phyloP scores from a whole-genome alignment of 441 rosid genomes.

The Euphorbia celastroides region DNA sequence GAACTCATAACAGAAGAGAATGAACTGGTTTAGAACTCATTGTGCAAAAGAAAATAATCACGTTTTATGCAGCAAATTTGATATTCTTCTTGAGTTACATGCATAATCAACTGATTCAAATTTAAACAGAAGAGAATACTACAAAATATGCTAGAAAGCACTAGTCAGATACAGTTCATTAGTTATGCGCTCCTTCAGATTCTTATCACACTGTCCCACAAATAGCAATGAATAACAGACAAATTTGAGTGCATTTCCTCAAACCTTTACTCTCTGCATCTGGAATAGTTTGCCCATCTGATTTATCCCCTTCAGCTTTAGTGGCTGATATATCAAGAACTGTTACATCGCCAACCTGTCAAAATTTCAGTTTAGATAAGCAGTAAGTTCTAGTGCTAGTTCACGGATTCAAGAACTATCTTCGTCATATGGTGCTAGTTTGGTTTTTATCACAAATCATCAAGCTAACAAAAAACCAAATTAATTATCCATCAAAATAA shows the following conservation, averaged over 20 bases:
- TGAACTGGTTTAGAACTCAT: neutral
- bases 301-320: conserved; percentile 49
- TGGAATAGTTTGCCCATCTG: conserved; percentile 59
- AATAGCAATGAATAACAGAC: neutral
- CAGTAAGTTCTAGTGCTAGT: neutral
- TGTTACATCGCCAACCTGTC: conserved; percentile 78
- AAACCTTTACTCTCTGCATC: conserved; percentile 90
- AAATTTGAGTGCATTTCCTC: conserved; percentile 17
- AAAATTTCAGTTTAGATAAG: conserved; percentile 16
- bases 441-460: neutral
- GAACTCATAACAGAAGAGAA: neutral
- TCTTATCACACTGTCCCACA: conserved; percentile 6
- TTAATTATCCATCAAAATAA: too few relatives aligned
- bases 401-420: neutral
- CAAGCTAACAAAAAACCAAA: neutral
- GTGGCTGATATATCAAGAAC: conserved; percentile 84
- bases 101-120: neutral
- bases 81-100: neutral
- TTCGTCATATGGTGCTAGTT: neutral
- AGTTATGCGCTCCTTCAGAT: neutral
- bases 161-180: neutral
- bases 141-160: neutral
- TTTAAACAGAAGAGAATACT: neutral
- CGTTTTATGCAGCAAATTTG: neutral
- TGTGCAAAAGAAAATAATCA: neutral